Evolutionary conservation across 176 grass and related monocot genomes (phyloP).

Genomic region (Aegilops longissima): DNA sequence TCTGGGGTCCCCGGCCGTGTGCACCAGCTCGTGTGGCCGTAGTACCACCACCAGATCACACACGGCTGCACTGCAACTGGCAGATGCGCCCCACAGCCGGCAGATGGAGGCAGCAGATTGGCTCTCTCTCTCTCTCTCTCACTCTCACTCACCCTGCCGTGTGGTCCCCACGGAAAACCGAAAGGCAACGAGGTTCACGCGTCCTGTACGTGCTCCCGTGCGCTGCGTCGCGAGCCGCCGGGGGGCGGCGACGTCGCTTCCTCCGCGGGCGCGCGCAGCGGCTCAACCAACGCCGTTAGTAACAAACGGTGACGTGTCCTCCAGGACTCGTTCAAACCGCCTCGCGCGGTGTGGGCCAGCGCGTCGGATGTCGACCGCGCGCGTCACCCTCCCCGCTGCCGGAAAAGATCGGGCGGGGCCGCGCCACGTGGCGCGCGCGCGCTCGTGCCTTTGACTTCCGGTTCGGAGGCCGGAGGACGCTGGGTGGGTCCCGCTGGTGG

Average conservation of each 20-base stretch:
- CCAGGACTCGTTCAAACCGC: background rate
- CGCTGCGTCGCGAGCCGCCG: background rate
- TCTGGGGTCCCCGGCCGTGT: background rate
- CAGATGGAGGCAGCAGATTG: background rate
- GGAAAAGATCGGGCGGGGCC: slow-evolving; percentile 27
- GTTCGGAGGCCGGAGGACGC: too few species aligned
- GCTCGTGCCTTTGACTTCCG: background rate
- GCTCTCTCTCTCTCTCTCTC: too few species aligned
- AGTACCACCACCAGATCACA: background rate
- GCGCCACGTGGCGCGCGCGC: slow-evolving; percentile 8
- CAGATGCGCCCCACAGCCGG: background rate
- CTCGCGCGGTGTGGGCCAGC: background rate
- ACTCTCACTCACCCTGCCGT: background rate
- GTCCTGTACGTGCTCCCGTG: background rate
- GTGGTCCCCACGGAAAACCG: background rate
- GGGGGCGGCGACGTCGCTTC: background rate
- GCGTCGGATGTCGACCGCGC: background rate
- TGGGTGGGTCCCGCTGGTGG: background rate
- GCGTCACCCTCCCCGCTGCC: slow-evolving; percentile 18
- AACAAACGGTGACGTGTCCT: slow-evolving; percentile 11
- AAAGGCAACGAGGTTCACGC: slow-evolving; percentile 49
- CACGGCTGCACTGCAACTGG: background rate
- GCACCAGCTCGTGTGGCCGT: background rate
- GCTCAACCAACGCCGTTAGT: slow-evolving; percentile 10
- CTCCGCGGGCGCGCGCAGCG: background rate